These are phyloP conservation scores for Cryptosporidium sp. DNA, from an alignment of 169 alveolate genomes.

Conservation along the genomic window DNA sequence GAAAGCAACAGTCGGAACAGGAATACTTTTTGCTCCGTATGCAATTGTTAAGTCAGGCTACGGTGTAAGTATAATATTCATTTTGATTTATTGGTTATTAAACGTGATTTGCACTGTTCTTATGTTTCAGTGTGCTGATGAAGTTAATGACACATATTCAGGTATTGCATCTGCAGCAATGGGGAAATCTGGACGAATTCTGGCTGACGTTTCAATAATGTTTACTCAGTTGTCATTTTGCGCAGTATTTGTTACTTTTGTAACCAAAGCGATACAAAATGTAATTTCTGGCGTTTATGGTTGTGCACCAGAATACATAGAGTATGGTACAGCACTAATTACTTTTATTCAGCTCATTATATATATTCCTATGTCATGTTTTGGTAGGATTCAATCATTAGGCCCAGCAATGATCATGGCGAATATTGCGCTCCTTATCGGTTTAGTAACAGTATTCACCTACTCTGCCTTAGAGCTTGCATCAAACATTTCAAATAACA, in stretches of 20 bases:
- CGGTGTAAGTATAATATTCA: background rate
- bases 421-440: slow-evolving; percentile 35
- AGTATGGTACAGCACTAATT: slow-evolving; percentile 61
- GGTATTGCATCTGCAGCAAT: slow-evolving; percentile 45
- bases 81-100: slow-evolving; percentile 48
- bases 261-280: slow-evolving; percentile 66
- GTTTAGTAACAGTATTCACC: slow-evolving; percentile 38
- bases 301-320: slow-evolving; percentile 43
- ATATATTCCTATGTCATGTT: slow-evolving; percentile 44
- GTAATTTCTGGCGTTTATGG: slow-evolving; percentile 46
- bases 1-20: slow-evolving; percentile 68
- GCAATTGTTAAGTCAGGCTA: slow-evolving; percentile 60
- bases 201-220: slow-evolving; percentile 41
- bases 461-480: slow-evolving; percentile 16
- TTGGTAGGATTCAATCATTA: slow-evolving; percentile 60
- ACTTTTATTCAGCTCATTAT: slow-evolving; percentile 45
- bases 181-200: slow-evolving; percentile 30
- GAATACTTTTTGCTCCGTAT: slow-evolving; percentile 54
- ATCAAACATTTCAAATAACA: background rate
- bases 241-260: slow-evolving; percentile 58
- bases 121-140: slow-evolving; percentile 62
- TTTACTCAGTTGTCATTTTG: slow-evolving; percentile 47
- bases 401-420: slow-evolving; percentile 61
- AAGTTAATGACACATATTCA: slow-evolving; percentile 61
- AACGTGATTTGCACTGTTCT: slow-evolving; percentile 53